These are phyloP conservation scores for Neurospora sp. DNA, from an alignment of 495 filamentous ascomycete species.

Conservation along the genomic window DNA sequence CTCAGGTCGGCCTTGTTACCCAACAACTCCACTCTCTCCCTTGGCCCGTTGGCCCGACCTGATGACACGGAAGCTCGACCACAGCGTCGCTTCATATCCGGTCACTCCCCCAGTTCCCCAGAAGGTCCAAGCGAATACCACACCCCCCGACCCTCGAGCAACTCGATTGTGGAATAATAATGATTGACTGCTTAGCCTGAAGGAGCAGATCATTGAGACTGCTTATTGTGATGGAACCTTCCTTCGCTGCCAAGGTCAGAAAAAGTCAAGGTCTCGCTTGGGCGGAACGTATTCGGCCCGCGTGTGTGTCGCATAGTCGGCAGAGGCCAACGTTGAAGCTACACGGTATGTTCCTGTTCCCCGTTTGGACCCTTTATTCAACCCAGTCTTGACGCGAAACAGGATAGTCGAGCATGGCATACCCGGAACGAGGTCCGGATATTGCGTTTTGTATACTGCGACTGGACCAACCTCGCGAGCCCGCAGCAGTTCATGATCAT, in stretches of 20 bases:
- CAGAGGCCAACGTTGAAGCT: not conserved
- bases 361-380: conserved; percentile 4
- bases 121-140: not conserved
- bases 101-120: not conserved
- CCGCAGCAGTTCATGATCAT: conserved; percentile 7
- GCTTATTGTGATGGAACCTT: not conserved
- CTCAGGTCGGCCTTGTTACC: conserved; percentile 12
- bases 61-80: not conserved
- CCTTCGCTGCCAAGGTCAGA: not conserved
- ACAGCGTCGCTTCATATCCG: not conserved
- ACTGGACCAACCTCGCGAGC: conserved; percentile 3
- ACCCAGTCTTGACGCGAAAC: not conserved
- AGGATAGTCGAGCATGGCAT: conserved; percentile 3
- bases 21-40: not conserved
- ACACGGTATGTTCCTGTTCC: not conserved
- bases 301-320: not conserved
- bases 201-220: not conserved
- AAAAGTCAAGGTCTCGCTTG: not conserved
- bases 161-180: not conserved
- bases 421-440: conserved; percentile 13
- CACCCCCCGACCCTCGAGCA: not conserved
- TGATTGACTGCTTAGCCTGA: not conserved
- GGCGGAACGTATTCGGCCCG: not conserved
- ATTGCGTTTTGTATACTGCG: conserved; percentile 2
- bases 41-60: conserved; percentile 6